Base-by-base conservation (phyloP, 495 filamentous ascomycete genomes). In the Penicillium daleae region DNA sequence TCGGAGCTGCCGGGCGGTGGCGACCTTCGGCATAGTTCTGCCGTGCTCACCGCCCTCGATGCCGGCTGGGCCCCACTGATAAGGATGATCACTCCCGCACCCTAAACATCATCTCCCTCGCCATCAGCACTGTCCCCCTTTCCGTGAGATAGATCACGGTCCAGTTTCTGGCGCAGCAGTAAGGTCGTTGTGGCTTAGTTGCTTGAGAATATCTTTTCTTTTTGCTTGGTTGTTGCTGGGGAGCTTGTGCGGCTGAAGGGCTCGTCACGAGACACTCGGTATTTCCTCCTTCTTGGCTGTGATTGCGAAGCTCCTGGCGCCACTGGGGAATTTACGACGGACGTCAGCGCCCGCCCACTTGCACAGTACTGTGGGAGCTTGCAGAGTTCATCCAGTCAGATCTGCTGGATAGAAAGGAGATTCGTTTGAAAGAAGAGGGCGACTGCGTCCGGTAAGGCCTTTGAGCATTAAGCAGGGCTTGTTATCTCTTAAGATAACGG, bases 41-140 rank as follows among this genome's bases (percentile, higher is more conserved):
- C 57, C 66, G 51, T 19, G 31, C 27, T 35, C 44, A 69, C 68
- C 62, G 60, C 29, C 48, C 54, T 58, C 40, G 3, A 27, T 19
- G 22, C 61, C 61, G 54, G 58, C 61, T 53, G 19, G 63, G 66
- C 62, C 66, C 63, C 63, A 69, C 66, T 48, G 68, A 71, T 69
- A 71, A 66, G 64, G 63, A 39, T 33, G 46, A 62, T 62, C 61
- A 13, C 17, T 24, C 21, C 51, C 51, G 9, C 49, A 59, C 40
- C 51, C 58, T 59, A 62, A 57, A 57, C 50, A 39, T 60, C 37
- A 57, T 39, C 29, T 54, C 60, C 6, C 52, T 59, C 54, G 13
- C 9, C 60, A 46, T 50, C 63, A 46, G 29, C 32, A 35, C 26
- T 32, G 26, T 42, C 54, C 26, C 39, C 53, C 32, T 49, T 55